Evolutionary conservation across 768 basidiomycete species (phyloP).

Genomic region (Trametes sanguinea): DNA sequence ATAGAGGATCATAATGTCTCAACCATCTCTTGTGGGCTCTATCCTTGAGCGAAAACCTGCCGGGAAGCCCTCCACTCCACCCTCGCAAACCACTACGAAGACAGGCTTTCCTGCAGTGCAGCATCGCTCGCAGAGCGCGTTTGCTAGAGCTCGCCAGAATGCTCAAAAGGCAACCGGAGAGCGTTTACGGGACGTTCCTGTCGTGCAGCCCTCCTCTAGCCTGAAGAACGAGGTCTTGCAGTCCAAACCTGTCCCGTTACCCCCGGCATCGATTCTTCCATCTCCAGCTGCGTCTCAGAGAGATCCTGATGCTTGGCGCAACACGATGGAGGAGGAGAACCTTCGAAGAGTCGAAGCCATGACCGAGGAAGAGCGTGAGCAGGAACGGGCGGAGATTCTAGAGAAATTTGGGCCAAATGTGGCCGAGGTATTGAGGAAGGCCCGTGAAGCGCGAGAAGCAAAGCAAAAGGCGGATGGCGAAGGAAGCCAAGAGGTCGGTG

Average conservation of each 20-base stretch:
- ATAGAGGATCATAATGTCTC: constrained; percentile 2
- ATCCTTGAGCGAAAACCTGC: constrained; percentile 45
- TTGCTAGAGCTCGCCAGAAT: constrained; percentile 35
- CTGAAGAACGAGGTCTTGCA: not conserved
- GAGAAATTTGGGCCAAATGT: constrained; percentile 73
- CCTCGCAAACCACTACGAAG: constrained; percentile 23
- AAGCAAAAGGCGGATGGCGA: constrained; percentile 2
- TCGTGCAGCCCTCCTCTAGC: constrained; percentile 25
- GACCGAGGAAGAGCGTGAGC: constrained; percentile 68
- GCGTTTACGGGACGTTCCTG: constrained; percentile 22
- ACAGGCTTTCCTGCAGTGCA: constrained; percentile 44
- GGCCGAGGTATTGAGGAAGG: constrained; percentile 58
- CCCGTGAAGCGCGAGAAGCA: constrained; percentile 49
- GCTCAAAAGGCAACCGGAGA: constrained; percentile 18
- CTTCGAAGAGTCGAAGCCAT: constrained; percentile 60
- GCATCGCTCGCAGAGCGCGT: constrained; percentile 45
- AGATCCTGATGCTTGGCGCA: constrained; percentile 44
- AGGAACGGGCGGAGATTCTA: constrained; percentile 64
- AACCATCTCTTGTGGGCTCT: constrained; percentile 43
- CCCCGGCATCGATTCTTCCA: not conserved
- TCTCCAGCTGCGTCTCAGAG: not conserved
- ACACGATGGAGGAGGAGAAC: constrained; percentile 69
- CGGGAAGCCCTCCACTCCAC: constrained; percentile 28
- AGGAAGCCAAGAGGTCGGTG: constrained; percentile 5
- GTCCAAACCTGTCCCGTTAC: not conserved